Evolutionary conservation across 169 alveolate genomes (phyloP).

Genomic region (Cystoisospora suis): DNA sequence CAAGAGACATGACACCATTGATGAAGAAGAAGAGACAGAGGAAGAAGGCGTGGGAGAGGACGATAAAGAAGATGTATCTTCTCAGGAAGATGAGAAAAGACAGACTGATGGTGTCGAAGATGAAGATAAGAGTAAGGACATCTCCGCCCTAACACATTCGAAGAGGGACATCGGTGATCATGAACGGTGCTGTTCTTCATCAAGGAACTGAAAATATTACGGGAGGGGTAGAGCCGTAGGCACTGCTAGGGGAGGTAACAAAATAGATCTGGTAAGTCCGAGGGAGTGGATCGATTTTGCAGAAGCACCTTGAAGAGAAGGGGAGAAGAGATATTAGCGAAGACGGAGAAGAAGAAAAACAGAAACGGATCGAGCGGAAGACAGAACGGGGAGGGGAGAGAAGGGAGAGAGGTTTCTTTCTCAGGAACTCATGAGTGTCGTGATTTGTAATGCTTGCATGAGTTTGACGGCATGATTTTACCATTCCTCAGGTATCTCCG

Average conservation of each 20-base stretch:
- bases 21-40: not conserved
- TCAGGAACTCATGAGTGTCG: no score
- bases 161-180: no score
- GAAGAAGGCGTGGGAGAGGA: not conserved
- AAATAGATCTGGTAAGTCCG: not conserved
- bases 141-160: no score
- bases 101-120: no score
- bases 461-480: no score
- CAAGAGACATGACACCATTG: not conserved
- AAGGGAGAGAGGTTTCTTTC: no score
- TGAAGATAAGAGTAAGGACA: no score
- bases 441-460: no score
- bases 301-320: not conserved
- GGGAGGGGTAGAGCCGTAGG: not conserved
- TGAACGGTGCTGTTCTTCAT: no score
- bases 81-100: no score
- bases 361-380: not conserved
- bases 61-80: not conserved
- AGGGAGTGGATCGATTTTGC: not conserved
- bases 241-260: not conserved
- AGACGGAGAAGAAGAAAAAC: not conserved
- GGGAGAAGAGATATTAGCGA: not conserved
- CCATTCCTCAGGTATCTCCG: no score
- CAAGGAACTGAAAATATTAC: no score
- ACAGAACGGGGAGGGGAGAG: not conserved